Conservation (phyloP, 2,329 filamentous ascomycete genomes). For the Emericellopsis atlantica region DNA sequence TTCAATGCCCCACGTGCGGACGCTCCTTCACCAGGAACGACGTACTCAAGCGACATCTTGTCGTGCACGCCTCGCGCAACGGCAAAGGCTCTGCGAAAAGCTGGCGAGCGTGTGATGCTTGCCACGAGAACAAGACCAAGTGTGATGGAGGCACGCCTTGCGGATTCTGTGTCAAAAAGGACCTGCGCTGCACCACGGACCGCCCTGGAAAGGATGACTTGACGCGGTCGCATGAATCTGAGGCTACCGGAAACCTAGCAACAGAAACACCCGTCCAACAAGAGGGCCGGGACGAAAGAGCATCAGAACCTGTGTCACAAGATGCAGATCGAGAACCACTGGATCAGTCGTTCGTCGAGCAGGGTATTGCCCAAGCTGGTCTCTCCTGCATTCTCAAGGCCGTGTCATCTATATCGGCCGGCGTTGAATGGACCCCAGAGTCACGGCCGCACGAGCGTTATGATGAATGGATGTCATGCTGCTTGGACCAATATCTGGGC, state of each 20-base stretch:
- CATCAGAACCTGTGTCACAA: neutral
- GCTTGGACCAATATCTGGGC: slow-evolving; percentile 20
- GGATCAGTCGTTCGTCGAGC: neutral
- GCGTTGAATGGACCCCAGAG: neutral
- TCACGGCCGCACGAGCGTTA: neutral
- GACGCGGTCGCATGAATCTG: neutral
- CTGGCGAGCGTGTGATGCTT: slow-evolving; percentile 27
- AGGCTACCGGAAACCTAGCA: no score
- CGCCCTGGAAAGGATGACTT: neutral
- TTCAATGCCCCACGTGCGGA: slow-evolving; percentile 21
- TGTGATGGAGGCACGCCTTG: slow-evolving; percentile 27
- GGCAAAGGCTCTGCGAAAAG: slow-evolving; percentile 15
- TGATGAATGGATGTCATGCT: slow-evolving; percentile 7
- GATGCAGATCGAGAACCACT: neutral
- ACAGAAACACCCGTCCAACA: no score
- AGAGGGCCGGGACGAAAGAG: no score
- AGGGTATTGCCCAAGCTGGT: neutral
- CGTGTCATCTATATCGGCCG: slow-evolving; percentile 5
- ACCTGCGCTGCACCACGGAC: slow-evolving; percentile 19
- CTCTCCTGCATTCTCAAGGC: neutral
- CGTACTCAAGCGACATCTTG: slow-evolving; percentile 22
- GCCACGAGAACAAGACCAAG: slow-evolving; percentile 30
- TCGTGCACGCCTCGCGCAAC: slow-evolving; percentile 16
- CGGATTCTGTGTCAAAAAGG: slow-evolving; percentile 23
- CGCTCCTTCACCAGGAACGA: slow-evolving; percentile 25